Conservation (phyloP, 257 asterid genomes). For the Rubia yunnanensis region DNA sequence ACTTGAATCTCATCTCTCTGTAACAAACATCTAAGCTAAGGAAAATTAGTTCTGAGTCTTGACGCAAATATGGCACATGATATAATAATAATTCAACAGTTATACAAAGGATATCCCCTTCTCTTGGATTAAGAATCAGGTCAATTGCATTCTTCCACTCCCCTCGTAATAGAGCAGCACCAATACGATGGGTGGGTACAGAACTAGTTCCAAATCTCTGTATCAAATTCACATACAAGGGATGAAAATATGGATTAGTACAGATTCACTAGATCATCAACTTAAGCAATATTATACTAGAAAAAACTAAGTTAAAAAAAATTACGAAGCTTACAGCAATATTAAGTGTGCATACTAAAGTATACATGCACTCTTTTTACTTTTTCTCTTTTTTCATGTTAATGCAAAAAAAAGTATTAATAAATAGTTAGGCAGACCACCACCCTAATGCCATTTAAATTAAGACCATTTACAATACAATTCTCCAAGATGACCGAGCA, state of each 20-base stretch:
- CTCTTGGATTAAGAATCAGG: slow-evolving; percentile 92
- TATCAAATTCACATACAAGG: slow-evolving; percentile 18
- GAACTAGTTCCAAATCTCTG: slow-evolving; percentile 98
- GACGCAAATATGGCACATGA: neutral
- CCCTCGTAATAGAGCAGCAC: slow-evolving; percentile 84
- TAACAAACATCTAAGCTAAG: slow-evolving; percentile 46
- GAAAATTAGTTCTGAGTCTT: slow-evolving; percentile 16
- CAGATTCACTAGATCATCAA: neutral
- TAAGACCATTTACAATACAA: neutral
- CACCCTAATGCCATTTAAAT: neutral
- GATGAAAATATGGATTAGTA: neutral
- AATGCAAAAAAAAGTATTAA: neutral
- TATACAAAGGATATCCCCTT: slow-evolving; percentile 88
- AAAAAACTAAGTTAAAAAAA: neutral
- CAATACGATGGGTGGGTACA: slow-evolving; percentile 81
- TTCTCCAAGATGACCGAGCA: neutral
- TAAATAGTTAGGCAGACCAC: neutral
- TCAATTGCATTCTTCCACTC: slow-evolving; percentile 83
- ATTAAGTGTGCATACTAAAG: neutral
- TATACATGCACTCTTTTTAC: no score
- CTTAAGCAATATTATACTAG: neutral
- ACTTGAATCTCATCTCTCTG: slow-evolving; percentile 59
- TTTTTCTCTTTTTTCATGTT: neutral
- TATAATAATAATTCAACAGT: neutral
- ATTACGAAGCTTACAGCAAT: neutral